phyloP scores from a whole-genome alignment of 305 asterid genomes.

The Solanum hybrid region DNA sequence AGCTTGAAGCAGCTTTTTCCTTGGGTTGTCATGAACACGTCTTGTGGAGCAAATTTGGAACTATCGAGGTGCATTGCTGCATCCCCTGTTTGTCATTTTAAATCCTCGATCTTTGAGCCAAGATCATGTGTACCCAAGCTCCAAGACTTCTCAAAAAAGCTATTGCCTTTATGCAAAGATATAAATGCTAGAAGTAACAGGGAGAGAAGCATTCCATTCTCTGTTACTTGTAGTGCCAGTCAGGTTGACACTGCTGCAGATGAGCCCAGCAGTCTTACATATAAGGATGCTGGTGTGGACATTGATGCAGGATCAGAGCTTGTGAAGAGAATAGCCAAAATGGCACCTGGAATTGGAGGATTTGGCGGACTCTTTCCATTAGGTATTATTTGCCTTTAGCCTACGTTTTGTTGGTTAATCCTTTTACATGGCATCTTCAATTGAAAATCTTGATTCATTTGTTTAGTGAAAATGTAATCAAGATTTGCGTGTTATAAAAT shows the following conservation, averaged over 20 bases:
- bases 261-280: constrained; percentile 45
- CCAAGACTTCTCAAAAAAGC: constrained; percentile 12
- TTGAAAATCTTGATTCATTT: not conserved
- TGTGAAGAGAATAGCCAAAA: constrained; percentile 75
- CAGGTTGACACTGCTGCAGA: constrained; percentile 20
- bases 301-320: constrained; percentile 97
- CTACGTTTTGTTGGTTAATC: not conserved
- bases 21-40: constrained; percentile 29
- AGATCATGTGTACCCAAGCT: constrained; percentile 17
- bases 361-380: constrained; percentile 92
- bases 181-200: constrained; percentile 8
- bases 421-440: not conserved
- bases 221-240: constrained; percentile 23
- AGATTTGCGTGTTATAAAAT: not conserved
- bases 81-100: not conserved
- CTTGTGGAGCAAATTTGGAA: constrained; percentile 36
- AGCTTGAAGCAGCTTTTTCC: not conserved
- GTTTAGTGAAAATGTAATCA: not conserved
- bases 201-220: constrained; percentile 16
- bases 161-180: constrained; percentile 17
- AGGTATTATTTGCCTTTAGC: constrained; percentile 32
- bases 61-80: constrained; percentile 27
- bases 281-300: constrained; percentile 93
- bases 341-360: constrained; percentile 98
- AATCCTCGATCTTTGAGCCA: constrained; percentile 9